These are phyloP conservation scores for Aphanomyces euteiches DNA, from an alignment of 352 stramenopile species.

Conservation along the genomic window DNA sequence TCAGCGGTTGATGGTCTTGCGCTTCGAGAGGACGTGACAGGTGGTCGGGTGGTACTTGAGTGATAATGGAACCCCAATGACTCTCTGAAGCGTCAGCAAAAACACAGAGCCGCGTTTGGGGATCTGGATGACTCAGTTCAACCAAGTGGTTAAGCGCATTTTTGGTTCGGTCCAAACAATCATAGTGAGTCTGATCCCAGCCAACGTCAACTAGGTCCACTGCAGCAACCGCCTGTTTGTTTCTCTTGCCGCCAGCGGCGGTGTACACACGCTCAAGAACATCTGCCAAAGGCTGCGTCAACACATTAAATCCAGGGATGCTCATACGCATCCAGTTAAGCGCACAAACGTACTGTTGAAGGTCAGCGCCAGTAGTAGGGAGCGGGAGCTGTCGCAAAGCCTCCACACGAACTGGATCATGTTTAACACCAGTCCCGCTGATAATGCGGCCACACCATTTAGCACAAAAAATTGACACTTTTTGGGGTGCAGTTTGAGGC, in stretches of 20 bases:
- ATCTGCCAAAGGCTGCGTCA: slow-evolving; percentile 5
- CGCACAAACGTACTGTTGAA: slow-evolving; percentile 14
- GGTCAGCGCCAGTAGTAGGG: slow-evolving; percentile 11
- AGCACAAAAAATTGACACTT: slow-evolving; percentile 27
- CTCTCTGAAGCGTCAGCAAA: slow-evolving; percentile 18
- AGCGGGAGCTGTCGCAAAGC: background rate
- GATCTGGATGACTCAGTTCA: slow-evolving; percentile 8
- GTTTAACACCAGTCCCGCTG: background rate
- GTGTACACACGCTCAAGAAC: background rate
- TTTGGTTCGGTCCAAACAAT: background rate
- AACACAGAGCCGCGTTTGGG: slow-evolving; percentile 18
- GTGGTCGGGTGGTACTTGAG: slow-evolving; percentile 14
- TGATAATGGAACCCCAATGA: slow-evolving; percentile 15
- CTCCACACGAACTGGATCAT: slow-evolving; percentile 2
- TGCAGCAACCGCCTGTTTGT: background rate
- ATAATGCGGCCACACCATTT: slow-evolving; percentile 14
- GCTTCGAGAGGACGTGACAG: background rate
- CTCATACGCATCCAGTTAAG: slow-evolving; percentile 20
- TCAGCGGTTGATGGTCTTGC: slow-evolving; percentile 8
- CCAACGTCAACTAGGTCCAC: background rate
- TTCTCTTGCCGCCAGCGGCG: slow-evolving; percentile 11
- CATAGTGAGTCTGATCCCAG: background rate
- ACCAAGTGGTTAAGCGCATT: background rate
- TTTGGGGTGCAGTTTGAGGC: slow-evolving; percentile 26
- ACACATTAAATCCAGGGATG: slow-evolving; percentile 19